Percentiles rank a stretch among this genome's conserved stretches.
These are phyloP conservation scores for Beta macrorhiza DNA, from an alignment of 179 eudicot species.

Conservation along the genomic window DNA sequence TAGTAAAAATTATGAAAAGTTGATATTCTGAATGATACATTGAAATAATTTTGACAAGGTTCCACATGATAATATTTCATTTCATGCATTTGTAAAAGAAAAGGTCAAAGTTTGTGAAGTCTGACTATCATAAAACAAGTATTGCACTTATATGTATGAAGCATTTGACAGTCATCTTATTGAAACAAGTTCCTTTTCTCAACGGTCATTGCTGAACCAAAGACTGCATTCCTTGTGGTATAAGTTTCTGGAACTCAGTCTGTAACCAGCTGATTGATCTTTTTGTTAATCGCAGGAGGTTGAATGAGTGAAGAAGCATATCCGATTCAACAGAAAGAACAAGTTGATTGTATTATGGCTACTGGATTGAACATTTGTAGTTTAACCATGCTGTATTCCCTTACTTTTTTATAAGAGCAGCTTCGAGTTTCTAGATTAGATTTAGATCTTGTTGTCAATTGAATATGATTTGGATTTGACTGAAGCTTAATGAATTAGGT, in stretches of 20 bases:
- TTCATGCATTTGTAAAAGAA: no score
- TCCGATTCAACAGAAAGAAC: neutral
- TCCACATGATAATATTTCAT: no score
- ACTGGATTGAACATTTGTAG: slow-evolving; percentile 13
- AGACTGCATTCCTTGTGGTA: neutral
- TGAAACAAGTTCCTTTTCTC: no score
- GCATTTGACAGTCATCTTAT: no score
- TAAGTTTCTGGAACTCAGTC: neutral
- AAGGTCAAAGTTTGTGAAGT: no score
- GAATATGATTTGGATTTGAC: neutral
- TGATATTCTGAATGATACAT: no score
- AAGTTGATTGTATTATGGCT: slow-evolving; percentile 6
- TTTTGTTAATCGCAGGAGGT: slow-evolving; percentile 4
- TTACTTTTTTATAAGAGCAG: slow-evolving; percentile 9
- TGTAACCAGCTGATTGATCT: slow-evolving; percentile 3
- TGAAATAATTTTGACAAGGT: no score
- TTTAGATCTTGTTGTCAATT: neutral
- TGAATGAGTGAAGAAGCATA: slow-evolving; percentile 12
- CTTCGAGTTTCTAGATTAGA: slow-evolving; percentile 3
- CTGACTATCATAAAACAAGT: no score
- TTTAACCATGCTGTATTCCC: neutral
- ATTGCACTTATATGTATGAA: no score
- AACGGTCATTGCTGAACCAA: neutral
- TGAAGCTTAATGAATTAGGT: neutral
- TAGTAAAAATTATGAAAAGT: no score